Conservation (phyloP, 805 yeast genomes). For the Metschnikowia vanudenii region DNA sequence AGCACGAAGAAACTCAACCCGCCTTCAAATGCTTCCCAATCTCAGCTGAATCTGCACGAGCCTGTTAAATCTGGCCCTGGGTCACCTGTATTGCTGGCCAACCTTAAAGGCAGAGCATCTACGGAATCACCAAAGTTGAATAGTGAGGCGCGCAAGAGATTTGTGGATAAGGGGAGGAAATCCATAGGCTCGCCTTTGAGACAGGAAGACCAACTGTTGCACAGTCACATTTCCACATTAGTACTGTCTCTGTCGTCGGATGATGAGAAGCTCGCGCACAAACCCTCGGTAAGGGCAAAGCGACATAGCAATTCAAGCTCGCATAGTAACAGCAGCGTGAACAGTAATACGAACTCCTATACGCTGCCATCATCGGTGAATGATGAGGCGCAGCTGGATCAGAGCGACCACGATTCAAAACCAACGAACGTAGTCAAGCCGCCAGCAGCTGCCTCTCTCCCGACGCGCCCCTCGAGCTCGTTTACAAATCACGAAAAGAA, state of each 20-base stretch:
- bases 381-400: conserved; percentile 24
- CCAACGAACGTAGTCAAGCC: conserved; percentile 1
- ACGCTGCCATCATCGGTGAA: conserved; percentile 40
- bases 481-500: conserved; percentile 19
- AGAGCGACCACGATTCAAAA: conserved; percentile 18
- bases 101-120: conserved; percentile 17
- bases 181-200: conserved; percentile 18
- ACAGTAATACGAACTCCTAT: conserved; percentile 20
- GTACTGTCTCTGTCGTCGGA: conserved; percentile 24
- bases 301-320: conserved; percentile 17
- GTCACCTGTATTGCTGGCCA: conserved; percentile 7
- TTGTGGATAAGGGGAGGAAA: conserved; percentile 7
- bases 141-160: conserved; percentile 9
- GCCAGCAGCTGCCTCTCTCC: conserved; percentile 9
- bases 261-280: conserved; percentile 22
- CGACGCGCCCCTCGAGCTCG: conserved; percentile 17
- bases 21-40: conserved; percentile 1
- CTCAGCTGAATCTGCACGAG: not conserved
- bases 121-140: conserved; percentile 24
- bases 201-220: conserved; percentile 6
- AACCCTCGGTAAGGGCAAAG: conserved; percentile 8
- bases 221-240: conserved; percentile 15
- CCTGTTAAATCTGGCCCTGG: conserved; percentile 1
- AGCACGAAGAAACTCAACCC: conserved; percentile 16
- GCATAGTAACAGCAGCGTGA: conserved; percentile 15